Base-by-base conservation (phyloP, 1,139 yeast species). In the Zygosaccharomyces pseudobailii region DNA sequence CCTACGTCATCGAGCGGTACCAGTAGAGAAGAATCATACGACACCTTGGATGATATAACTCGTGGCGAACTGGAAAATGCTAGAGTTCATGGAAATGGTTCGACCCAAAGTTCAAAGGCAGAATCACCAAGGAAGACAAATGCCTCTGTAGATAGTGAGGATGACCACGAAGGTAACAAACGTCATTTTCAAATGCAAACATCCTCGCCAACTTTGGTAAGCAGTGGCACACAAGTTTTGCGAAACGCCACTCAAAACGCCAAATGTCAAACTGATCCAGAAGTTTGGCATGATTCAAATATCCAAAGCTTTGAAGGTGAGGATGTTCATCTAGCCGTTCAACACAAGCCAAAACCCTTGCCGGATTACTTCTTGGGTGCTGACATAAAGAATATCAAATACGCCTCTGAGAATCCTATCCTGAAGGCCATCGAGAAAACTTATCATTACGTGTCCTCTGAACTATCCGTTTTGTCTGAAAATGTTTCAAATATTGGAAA, bases 381-480 rank as follows among this genome's bases (percentile, higher is more conserved):
- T 5, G 28, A 46, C 23, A 24, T 58, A 20, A 32, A 36, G n/a
- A 25, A 42, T 7, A 44, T 54, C 17, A 47, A 47, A 9, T 47
- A 40, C 27, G 17, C 38, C 5, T 55, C 63, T 4, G 23, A 56
- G 0, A 59, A 68, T 46, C 57, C 63, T 4, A 56, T 66, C 8
- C 51, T 61, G 22, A 54, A 52, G 17, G 64, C 70, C 42, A 63
- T 75, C 49, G 74, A 72, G 42, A 66, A 57, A 43, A 61, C 74
- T 2, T 59, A 67, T 31, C 70, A 71, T 43, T 68, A 68, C 36
- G 65, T 72, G 1, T 68, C 68, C 4, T 72, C 76, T 5, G 74
- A 74, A 46, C 53, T 75, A 17, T 55, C 56, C n/a, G 66, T 71
- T 2, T 45, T 76, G 23, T 55, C 56, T 6, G 61, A 58, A 42